These are phyloP conservation scores for Fagopyrum esculentum DNA, from an alignment of 148 eudicot species.

Conservation along the genomic window DNA sequence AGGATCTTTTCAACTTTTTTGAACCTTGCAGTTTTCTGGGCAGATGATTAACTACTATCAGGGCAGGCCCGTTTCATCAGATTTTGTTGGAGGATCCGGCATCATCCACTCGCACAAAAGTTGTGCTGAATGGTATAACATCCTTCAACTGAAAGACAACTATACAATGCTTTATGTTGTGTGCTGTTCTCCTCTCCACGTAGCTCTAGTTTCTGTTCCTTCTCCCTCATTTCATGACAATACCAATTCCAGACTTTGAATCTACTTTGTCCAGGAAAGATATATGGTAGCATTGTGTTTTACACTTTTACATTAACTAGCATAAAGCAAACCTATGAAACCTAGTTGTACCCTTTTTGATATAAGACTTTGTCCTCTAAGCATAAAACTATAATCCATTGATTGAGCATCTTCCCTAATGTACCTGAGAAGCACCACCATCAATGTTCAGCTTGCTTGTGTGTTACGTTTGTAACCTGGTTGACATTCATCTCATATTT, in stretches of 20 bases:
- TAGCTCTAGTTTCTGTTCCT: not conserved
- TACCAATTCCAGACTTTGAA: not conserved
- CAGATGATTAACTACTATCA: constrained; percentile 56
- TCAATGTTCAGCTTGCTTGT: not conserved
- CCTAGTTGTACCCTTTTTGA: not conserved
- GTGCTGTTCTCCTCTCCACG: not conserved
- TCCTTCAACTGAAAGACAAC: not conserved
- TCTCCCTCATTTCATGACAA: not conserved
- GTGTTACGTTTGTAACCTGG: not conserved
- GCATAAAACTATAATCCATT: not conserved
- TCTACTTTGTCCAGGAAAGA: not conserved
- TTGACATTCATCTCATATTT: constrained; percentile 3
- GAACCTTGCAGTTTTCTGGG: constrained; percentile 61
- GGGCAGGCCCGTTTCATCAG: constrained; percentile 56
- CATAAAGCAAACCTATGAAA: not conserved
- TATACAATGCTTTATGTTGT: not conserved
- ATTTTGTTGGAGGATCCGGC: constrained; percentile 33
- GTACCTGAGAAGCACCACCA: not conserved
- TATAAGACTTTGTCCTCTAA: not conserved
- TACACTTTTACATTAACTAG: not conserved
- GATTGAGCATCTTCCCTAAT: not conserved
- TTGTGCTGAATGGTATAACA: constrained; percentile 75
- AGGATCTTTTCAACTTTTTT: not conserved
- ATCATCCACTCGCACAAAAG: constrained; percentile 64
- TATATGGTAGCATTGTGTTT: not conserved